Percentiles rank a stretch among this genome's conserved stretches.
Evolutionary conservation across 768 basidiomycete genomes (phyloP).

Genomic region (Podaxis sp.): DNA sequence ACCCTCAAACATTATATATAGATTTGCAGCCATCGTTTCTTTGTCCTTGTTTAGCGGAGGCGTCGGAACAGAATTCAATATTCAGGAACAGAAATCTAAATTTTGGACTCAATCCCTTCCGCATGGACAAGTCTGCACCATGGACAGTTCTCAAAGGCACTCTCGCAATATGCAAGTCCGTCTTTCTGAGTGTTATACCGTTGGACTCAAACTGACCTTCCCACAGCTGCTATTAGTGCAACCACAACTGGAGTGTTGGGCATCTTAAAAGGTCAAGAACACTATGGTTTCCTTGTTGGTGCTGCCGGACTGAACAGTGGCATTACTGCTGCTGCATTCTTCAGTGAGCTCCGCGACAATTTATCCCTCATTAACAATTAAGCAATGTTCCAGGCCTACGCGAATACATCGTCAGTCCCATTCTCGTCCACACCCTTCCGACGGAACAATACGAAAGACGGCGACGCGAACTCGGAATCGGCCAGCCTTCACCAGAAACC

Average conservation of each 20-base stretch:
- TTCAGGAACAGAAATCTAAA: neutral
- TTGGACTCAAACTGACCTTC: constrained; percentile 17
- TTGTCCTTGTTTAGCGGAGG: constrained; percentile 2
- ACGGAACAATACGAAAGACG: constrained; percentile 48
- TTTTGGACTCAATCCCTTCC: neutral
- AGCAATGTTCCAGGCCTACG: constrained; percentile 51
- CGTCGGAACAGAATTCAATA: neutral
- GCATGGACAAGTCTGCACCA: constrained; percentile 32
- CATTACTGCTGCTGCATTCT: constrained; percentile 72
- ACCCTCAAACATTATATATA: neutral
- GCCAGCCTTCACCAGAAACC: constrained; percentile 12
- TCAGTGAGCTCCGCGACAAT: constrained; percentile 50
- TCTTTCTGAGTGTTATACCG: constrained; percentile 35
- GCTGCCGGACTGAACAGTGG: constrained; percentile 72
- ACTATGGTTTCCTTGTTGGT: constrained; percentile 44
- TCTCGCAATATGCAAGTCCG: constrained; percentile 78
- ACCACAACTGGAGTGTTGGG: constrained; percentile 42
- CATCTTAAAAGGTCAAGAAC: constrained; percentile 46
- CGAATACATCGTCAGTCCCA: constrained; percentile 73
- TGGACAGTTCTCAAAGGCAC: constrained; percentile 57
- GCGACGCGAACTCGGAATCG: constrained; percentile 28
- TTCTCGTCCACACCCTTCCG: constrained; percentile 44
- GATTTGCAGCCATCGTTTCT: neutral
- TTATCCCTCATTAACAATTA: neutral
- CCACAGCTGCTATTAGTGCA: constrained; percentile 57